phyloP scores from a whole-genome alignment of 2,329 filamentous ascomycete species.

The Fusarium robinianum region DNA sequence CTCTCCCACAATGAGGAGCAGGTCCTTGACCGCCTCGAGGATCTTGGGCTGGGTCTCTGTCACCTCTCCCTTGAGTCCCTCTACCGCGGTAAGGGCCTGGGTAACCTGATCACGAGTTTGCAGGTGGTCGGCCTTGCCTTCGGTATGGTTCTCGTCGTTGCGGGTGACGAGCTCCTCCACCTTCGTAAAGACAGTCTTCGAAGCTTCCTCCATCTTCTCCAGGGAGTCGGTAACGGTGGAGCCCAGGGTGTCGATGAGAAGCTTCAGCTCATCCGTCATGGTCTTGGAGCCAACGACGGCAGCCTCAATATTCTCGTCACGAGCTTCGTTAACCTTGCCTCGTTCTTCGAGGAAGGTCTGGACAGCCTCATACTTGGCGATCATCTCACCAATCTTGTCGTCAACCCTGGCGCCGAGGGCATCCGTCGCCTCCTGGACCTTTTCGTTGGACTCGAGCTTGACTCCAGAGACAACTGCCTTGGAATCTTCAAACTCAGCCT shows the following conservation, averaged over 20 bases:
- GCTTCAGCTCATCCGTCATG: slow-evolving; percentile 83
- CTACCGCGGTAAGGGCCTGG: slow-evolving; percentile 72
- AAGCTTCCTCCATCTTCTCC: slow-evolving; percentile 86
- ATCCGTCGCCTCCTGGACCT: slow-evolving; percentile 64
- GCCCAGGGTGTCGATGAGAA: slow-evolving; percentile 83
- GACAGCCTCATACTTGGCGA: slow-evolving; percentile 87
- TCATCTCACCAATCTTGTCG: slow-evolving; percentile 73
- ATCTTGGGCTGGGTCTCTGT: slow-evolving; percentile 87
- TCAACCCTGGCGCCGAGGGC: slow-evolving; percentile 61
- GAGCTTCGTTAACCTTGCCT: slow-evolving; percentile 72
- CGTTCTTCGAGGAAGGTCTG: slow-evolving; percentile 75
- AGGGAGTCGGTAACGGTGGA: slow-evolving; percentile 79
- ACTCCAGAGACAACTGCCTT: slow-evolving; percentile 77
- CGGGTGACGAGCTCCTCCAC: slow-evolving; percentile 79
- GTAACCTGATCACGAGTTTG: slow-evolving; percentile 81
- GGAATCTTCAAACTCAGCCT: slow-evolving; percentile 84
- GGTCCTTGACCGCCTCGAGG: slow-evolving; percentile 81
- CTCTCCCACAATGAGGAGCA: slow-evolving; percentile 79
- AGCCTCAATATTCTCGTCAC: slow-evolving; percentile 72
- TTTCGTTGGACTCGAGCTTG: slow-evolving; percentile 84
- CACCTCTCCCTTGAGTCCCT: slow-evolving; percentile 76
- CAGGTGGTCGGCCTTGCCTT: slow-evolving; percentile 78
- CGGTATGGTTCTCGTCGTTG: slow-evolving; percentile 74
- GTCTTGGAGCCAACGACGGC: slow-evolving; percentile 75
- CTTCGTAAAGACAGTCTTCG: slow-evolving; percentile 80